Percentiles rank a stretch among this genome's conserved stretches.
Conservation (phyloP, 257 asterid genomes). For the Nicotiana attenuata region DNA sequence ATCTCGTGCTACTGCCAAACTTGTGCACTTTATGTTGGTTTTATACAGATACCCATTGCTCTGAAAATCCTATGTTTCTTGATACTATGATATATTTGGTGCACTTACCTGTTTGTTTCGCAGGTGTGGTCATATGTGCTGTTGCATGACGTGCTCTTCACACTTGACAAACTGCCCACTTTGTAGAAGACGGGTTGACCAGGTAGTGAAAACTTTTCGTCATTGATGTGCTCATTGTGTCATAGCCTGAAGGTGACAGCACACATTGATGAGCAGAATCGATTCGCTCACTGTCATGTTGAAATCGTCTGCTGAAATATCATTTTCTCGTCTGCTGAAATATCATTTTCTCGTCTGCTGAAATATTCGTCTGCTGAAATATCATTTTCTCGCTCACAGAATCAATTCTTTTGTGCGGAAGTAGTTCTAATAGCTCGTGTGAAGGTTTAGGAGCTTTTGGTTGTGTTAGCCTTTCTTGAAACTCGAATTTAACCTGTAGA, state of each 20-base stretch:
- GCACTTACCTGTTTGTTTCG: conserved; percentile 15
- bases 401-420: neutral
- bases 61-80: neutral
- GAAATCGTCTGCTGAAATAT: neutral
- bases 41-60: neutral
- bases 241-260: neutral
- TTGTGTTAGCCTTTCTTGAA: neutral
- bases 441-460: neutral
- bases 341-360: neutral
- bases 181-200: conserved; percentile 78
- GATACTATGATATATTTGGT: neutral
- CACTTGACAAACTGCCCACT: conserved; percentile 91
- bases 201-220: conserved; percentile 79
- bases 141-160: conserved; percentile 78
- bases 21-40: neutral
- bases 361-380: neutral
- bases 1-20: neutral
- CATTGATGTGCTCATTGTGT: conserved; percentile 35
- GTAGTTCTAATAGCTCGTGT: neutral
- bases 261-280: neutral
- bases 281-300: neutral
- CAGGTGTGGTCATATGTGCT: conserved; percentile 99
- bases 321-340: too few relatives aligned
- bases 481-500: conserved; percentile 4
- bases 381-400: neutral